Base-by-base conservation (phyloP, 2,329 filamentous ascomycete genomes). In the Huntiella bhutanensis region DNA sequence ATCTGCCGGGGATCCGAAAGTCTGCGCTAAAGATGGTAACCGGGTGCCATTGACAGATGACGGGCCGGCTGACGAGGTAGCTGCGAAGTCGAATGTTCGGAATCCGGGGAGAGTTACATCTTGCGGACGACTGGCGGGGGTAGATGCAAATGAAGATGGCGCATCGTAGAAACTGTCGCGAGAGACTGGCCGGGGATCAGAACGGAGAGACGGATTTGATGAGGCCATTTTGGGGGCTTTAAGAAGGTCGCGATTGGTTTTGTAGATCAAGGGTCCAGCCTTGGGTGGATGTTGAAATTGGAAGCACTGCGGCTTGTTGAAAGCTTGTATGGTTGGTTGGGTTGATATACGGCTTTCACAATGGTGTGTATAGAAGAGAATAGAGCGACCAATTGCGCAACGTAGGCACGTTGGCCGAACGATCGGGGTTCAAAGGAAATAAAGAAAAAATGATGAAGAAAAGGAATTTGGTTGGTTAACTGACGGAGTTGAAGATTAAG, bases 101-200 rank as follows among this genome's bases (percentile, higher is more conserved):
- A 50, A 47, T 13, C 44, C 41, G 36, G 48, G 48, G n/a, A 47
- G 36, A 11, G 41, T 45, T 7, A 47, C 5, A 12, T 49, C 42
- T 33, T 37, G 36, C 17, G 36, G 45, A 19, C 38, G 41, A 22
- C 22, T 19, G 19, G 11, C 22, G 34, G 13, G 8, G 35, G 16
- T 16, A 36, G 19, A 15, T 5, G 43, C 1, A 5, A 12, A 15
- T 12, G 16, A 43, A 15, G 41, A n/a, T 4, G 41, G 8, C 8
- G 41, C 41, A 34, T 43, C 39, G 33, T 37, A 33, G 22, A 47
- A 43, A 17, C 33, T 22, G 12, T 36, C 33, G 40, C 33, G 28
- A 11, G 28, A 43, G 13, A 28, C 28, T n/a, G 17, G 45, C 19
- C 15, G 35, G 17, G 45, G 35, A 39, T 38, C 40, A 37, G 40